Evolutionary conservation across 163 green algal genomes (phyloP), one percentile per base, ranked within the genome.

Genomic region (Volvox carteri): DNA sequence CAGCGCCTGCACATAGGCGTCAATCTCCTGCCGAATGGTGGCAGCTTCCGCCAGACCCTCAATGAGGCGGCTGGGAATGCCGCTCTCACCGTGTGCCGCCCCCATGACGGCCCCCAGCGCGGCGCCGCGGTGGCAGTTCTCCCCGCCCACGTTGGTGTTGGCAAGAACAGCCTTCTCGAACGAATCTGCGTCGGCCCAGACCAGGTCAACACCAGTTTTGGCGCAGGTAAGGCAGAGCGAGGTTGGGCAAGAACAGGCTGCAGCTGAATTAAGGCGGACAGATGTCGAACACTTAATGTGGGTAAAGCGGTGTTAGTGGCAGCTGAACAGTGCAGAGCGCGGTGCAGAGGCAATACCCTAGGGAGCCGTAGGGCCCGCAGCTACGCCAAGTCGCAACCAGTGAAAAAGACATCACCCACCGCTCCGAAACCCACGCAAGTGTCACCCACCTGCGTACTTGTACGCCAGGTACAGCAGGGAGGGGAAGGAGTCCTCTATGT

Each of bases 81-180:
- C 78, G 1, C 62, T 85, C 84, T 94, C 94, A 9, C 94, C 94
- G 25, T 90, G 3, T 0, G 86, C 92, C 12, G 93, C 92, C 48
- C 95, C 94, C 93, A 97, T 93, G 2, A 96, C 88, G 0, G 92
- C 92, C 9, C 92, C 92, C 19, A 95, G 86, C 12, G 94, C 90
- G 3, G 94, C 89, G 14, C 92, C 92, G 11, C 93, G 85, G 84
- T 97, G 95, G 91, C 95, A 97, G 92, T 97, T 97, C 90, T 97
- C 95, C 5, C 95, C 95, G 11, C 95, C 95, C 54, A 92, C 94
- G 68, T 96, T 96, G 28, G 93, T 95, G 92, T 97, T 97, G n/a
- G 93, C 80, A 58, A 96, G 87, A 54, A 97, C 94, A 0, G 90
- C 95, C 30, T 94, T 91, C 87, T 97, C 94, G 91, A 97, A 97